Base-by-base conservation (phyloP, 2,329 filamentous ascomycete species). In the Colletotrichum musicola region DNA sequence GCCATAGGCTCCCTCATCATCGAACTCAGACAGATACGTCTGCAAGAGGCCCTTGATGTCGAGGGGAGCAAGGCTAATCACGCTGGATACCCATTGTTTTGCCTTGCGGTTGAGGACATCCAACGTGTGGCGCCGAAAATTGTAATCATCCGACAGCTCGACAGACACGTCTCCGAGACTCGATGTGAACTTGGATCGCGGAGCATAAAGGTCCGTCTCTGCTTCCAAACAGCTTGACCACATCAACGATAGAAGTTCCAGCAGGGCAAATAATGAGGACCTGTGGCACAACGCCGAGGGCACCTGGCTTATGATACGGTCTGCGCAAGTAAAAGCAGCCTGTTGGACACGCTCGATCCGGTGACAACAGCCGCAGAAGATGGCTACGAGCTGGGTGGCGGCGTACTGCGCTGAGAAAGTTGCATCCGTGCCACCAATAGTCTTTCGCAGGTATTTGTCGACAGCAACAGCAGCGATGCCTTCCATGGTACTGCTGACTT, bases 11-110 rank as follows among this genome's bases (percentile, higher is more conserved):
- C 93, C 93, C 72, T 97, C 93, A 72, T 98, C 95, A 70, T 97
- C 92, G 73, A 95, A 97, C 73, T 97, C 95, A 0, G 97, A 98
- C 16, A 99, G 86, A 77, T 99, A 98, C 0, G 96, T 98, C 81
- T 97, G 96, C 50, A 99, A 85, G 20, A 99, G 85, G 0, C 97
- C 96, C 81, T 99, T 99, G 69, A 98, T 90, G 79, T 99, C 95
- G 25, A 97, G 84, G 6, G 96, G 95, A 3, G 97, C 94, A 55
- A 97, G 88, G 72, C 93, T 91, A 73, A 98, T 90, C 7, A 93
- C 93, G 38, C 88, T 84, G 20, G 88, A 89, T 0, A 99, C 91
- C 96, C 96, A 99, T 4, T 80, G 81, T 72, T 89, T 93, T 40
- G 95, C 94, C 73, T 89, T 90, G 69, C 88, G 90, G 76, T 97